Evolutionary conservation across 2,329 filamentous ascomycete genomes (phyloP), one percentile per base, ranked within the genome.

Genomic region (Thelonectria rubi): DNA sequence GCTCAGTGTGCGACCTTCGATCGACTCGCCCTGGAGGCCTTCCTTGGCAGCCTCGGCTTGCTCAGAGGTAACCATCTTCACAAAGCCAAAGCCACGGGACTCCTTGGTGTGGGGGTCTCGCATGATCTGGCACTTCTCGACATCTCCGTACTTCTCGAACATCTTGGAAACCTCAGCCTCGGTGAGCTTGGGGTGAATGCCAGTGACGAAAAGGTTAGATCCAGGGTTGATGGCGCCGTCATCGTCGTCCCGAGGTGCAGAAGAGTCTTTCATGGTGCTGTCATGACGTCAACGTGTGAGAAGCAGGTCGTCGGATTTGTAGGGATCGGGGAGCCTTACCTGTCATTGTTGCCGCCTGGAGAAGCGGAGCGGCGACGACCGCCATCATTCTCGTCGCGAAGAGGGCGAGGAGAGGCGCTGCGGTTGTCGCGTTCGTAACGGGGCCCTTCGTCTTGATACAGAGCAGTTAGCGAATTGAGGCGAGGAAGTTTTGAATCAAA

Each of bases 61-160:
- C 58, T 98, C 94, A 50, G 92, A 88, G 60, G 93, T 96, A 63
- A 93, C 89, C 94, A 99, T 98, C 84, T 99, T 98, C 77, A 99
- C 95, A 82, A 99, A 99, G 58, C 95, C 95, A 70, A 99, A 99
- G 69, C 95, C 95, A 79, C 95, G 95, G 71, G 94, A 98, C 81
- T 99, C 95, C 82, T 97, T 97, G 74, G 92, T 96, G 80, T 99
- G 95, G 65, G 95, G 95, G 76, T 99, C 95, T 75, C 94, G 89
- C 95, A 99, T 99, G 82, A 99, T 99, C 79, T 97, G 96, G 83
- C 94, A 98, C 82, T 96, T 98, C 82, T 98, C 94, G 54, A 99
- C 95, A 76, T 97, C 93, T 71, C 95, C 95, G 74, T 98, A 98
- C 81, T 98, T 99, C 82, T 97, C 93, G 75, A 99, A 99, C 69